These are phyloP conservation scores for Blastobotrys malaysiensis DNA, from an alignment of 1,139 yeast genomes.

Conservation along the genomic window DNA sequence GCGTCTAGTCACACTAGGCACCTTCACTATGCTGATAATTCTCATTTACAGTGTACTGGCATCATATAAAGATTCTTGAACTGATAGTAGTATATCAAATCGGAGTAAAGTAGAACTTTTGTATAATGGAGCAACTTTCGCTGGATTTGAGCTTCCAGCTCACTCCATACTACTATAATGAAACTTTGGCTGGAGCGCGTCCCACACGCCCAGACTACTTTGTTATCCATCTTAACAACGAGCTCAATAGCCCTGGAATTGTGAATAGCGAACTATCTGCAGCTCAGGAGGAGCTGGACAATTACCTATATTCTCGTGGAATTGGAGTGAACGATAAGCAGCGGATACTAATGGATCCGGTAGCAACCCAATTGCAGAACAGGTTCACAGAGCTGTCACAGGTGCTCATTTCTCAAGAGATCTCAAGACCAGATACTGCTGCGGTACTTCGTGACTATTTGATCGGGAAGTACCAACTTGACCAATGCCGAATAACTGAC, in stretches of 20 bases:
- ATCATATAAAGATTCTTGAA: no score
- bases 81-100: no score
- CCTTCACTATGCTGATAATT: no score
- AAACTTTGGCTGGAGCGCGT: background rate
- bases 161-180: background rate
- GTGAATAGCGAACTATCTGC: background rate
- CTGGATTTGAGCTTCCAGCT: background rate
- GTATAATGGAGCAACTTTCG: background rate
- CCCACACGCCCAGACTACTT: background rate
- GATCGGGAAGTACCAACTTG: background rate
- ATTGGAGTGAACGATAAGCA: background rate
- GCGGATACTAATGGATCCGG: background rate
- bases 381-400: background rate
- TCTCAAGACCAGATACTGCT: background rate
- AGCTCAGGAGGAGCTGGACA: background rate
- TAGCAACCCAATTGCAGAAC: background rate
- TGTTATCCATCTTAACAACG: background rate
- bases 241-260: background rate
- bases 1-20: no score
- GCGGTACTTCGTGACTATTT: background rate
- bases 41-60: no score
- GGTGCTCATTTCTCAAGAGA: background rate
- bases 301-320: background rate
- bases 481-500: no score
- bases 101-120: background rate